Percentiles rank a stretch among this genome's conserved stretches.
These are phyloP conservation scores for Chenopodium album DNA, from an alignment of 148 eudicot species.

Conservation along the genomic window DNA sequence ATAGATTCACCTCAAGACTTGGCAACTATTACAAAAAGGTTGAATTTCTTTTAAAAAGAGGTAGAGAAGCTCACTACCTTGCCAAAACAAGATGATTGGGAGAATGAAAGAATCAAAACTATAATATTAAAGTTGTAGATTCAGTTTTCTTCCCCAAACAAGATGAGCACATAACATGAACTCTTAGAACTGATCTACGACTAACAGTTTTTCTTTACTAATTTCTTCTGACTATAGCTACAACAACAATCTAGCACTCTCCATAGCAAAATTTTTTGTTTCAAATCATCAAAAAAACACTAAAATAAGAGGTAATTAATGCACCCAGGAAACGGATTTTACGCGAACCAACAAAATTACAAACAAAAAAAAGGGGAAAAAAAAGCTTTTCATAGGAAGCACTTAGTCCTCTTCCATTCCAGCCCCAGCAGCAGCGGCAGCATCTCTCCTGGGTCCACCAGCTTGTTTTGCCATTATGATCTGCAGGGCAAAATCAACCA, in stretches of 20 bases:
- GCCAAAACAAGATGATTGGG: too few species aligned
- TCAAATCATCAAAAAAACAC: constrained; percentile 6
- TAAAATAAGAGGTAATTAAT: neutral
- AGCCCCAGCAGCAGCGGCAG: constrained; percentile 60
- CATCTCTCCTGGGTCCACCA: constrained; percentile 79
- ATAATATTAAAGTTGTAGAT: neutral
- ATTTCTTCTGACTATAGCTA: neutral
- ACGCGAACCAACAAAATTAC: neutral
- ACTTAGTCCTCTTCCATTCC: constrained; percentile 81
- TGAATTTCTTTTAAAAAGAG: too few species aligned
- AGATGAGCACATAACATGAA: neutral
- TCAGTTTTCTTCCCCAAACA: neutral
- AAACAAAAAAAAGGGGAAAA: neutral
- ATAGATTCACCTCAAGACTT: too few species aligned
- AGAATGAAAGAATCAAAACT: too few species aligned
- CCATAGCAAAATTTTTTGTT: constrained; percentile 26
- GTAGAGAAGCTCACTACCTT: too few species aligned
- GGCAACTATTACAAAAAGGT: too few species aligned
- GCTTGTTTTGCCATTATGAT: constrained; percentile 97
- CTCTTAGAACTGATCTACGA: neutral
- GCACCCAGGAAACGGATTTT: constrained; percentile 2
- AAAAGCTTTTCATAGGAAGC: neutral
- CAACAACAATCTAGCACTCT: constrained; percentile 1
- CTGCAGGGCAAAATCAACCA: constrained; percentile 37
- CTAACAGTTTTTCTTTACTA: neutral